Evolutionary conservation across 2,329 filamentous ascomycete genomes (phyloP), one percentile per base, ranked within the genome.

Genomic region (Xylaria sp.): DNA sequence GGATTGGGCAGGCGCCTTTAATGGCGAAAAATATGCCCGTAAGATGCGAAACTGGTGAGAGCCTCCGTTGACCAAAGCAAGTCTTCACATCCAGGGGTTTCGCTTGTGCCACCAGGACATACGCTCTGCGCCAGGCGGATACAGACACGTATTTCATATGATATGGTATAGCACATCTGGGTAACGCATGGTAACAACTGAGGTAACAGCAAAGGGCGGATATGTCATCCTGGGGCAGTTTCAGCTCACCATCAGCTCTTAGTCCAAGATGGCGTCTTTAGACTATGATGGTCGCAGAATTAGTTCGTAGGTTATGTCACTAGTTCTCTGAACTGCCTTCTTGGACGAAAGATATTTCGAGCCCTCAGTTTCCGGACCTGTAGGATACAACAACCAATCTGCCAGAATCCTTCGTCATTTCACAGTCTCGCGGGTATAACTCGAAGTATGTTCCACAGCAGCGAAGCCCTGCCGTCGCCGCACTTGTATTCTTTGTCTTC

Each of bases 321-420:
- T 60, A 50, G 55, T 34, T 23, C 13, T 60, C 13, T 8, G 20
- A 10, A 44, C 34, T 7, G 34, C 34, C n/a, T 56, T 20, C 58
- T 61, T 10, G 51, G 57, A 51, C 51, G 51, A 37, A 60, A 65
- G 48, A 25, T 57, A 50, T 54, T 64, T 64, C 39, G 52, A 32
- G 12, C 48, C 39, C n/a, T 28, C 25, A 57, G 12, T 32, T 39
- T 62, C 34, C 3, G 32, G 32, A 41, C 50, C 23, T 25, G 23
- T 32, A 32, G 1, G 18, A 23, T 23, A 41, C 28, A 28, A 2
- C 28, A 28, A 28, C 55, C 2, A n/a, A 23, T 25, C n/a, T 41
- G 2, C 41, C 13, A 32, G 55, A 48, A 41, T 51, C 25, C 32
- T 41, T 51, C 50, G 48, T 55, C 32, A n/a, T 55, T 44, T 50